Evolutionary conservation across 345 rosid species (phyloP), one percentile per base, ranked within the genome.

Genomic region (Lagerstroemia speciosa): DNA sequence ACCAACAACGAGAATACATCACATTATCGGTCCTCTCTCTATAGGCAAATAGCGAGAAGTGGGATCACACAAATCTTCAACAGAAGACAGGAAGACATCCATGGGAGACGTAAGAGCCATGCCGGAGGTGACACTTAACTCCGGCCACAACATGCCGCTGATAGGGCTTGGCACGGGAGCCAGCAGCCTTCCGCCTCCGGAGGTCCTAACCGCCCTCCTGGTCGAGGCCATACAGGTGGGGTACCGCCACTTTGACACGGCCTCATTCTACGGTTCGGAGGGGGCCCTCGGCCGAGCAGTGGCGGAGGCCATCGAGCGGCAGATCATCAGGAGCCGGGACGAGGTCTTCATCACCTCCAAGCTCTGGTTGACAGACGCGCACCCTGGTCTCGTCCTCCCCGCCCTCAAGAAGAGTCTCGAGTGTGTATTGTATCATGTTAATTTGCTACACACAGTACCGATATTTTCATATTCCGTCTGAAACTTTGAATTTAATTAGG

Each of bases 181-280:
- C 2, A 22, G 12, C 58, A 0, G 6, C 24, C 58, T 5, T 12
- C 58, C 11, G 29, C 58, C 58, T 52, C 8, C 58, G 2, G 58
- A n/a, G 27, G 58, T 2, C 58, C 11, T 52, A 52, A 24, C 58
- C 6, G 9, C 58, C 14, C n/a, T 52, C 29, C 14, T 52, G 5
- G 29, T 52, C 2, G 58, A n/a, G 58, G 58, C 58, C 58, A 52
- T 52, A 5, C 29, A 52, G 29, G 29, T 52, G 29, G 58, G 58
- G 29, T 52, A 52, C 45, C 67, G 67, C 67, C 67, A 64, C 29
- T 64, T 64, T 26, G 67, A 64, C 45, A 64, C 67, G 1, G 67
- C 67, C 6, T 24, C 67, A 8, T 8, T 34, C 24, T 64, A 64
- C 8, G 43, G 30, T 27, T 34, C 67, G 8, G 67, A 64, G 45